Evolutionary conservation across 1,139 yeast species (phyloP), one percentile per base, ranked within the genome.

Genomic region (Blastobotrys petasosporus): DNA sequence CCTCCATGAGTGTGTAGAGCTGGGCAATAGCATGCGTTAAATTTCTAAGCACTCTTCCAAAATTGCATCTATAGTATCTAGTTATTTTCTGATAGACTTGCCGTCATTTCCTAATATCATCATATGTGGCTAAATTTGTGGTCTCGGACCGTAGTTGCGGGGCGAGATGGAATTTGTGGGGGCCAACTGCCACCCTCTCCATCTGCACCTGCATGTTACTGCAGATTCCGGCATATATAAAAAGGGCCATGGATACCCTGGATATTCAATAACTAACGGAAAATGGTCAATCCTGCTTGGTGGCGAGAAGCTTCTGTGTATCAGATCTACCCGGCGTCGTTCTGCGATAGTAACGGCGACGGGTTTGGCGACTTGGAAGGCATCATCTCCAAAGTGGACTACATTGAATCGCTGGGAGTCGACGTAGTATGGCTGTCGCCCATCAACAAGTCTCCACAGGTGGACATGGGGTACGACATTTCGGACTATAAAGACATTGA

Each of bases 391-490:
- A 70, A 73, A 31, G 67, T 77, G 49, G 80, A 76, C 61, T 75
- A 78, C 58, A 60, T 78, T 57, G 70, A 75, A 56, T 63, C 63
- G 16, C 66, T 78, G 39, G 82, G 82, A 1, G 68, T 69, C 16
- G 80, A 76, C 51, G 68, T 75, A 31, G 64, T 78, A 36, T 78
- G 83, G 83, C 63, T 77, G 49, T 73, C 76, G 28, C 83, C 83
- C 33, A 73, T 75, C 68, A 77, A 70, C 61, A 78, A 75, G 51
- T 74, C 80, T 2, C 83, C 83, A 3, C 78, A 75, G 56, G 75
- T 74, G 39, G 83, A 78, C 56, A 77, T 78, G 82, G 83, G 83
- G 1, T 78, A 78, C 59, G 83, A 78, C 56, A 75, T 78, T 53
- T 65, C 75, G 32, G 74, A 78, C 61, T 78, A 78, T 59, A 69